Evolutionary conservation across 768 basidiomycete genomes (phyloP), one percentile per base, ranked within the genome.

Genomic region (Macrocybe gigantea): DNA sequence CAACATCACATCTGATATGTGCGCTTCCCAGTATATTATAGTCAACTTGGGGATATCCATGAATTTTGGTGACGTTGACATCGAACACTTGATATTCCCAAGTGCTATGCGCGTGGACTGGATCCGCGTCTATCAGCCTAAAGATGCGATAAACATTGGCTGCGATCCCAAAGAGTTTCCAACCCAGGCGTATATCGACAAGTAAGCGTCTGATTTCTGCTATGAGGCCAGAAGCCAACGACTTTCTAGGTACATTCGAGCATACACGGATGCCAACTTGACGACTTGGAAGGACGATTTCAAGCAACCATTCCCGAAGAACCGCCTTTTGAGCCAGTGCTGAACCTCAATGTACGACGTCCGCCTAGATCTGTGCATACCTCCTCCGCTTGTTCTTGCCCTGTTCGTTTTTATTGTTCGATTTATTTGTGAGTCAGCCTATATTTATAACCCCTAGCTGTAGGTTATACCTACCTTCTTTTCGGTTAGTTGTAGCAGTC

Each of bases 71-170:
- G 41, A 64, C 4, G 80, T 93, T 44, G 85, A 96, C 66, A 72
- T 89, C 43, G 64, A 75, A 12, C 71, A 85, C 49, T 68, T 95
- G 14, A 69, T 66, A 12, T 93, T 90, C 68, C 92, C 93, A 6
- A 64, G 82, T 4, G 69, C 59, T 2, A 83, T 96, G 88, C 72
- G 69, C 41, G 71, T 95, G 37, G 91, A 96, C 61, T 96, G 85
- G 69, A 80, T 97, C 47, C 80, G 94, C 15, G 88, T 98, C 6
- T 98, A 96, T 64, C 94, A 96, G 61, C 80, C 80, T 2, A 69
- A 75, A 58, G 64, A 79, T 52, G 60, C 74, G 31, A 72, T 80
- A 49, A 94, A 93, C 61, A 74, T 91, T 44, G 93, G 93, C 11
- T 97, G 93, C 60, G 83, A 88, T 60, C 93, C 93, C 9, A 59